Conservation (phyloP, 352 stramenopile species). For the Phytophthora melonis region DNA sequence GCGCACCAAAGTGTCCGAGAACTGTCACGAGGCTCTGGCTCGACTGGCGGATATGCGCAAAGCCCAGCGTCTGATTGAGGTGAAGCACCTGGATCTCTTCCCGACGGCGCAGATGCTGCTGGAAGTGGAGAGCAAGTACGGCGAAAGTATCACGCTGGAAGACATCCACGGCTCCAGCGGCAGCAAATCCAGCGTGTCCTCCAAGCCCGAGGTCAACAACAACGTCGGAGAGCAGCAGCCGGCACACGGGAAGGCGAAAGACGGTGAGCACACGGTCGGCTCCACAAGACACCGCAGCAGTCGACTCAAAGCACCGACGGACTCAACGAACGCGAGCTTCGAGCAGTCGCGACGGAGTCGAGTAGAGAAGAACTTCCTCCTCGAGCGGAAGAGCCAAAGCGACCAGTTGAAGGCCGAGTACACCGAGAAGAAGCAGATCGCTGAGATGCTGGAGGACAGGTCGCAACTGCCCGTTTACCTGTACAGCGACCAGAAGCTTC, state of each 20-base stretch:
- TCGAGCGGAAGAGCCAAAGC: slow-evolving; percentile 47
- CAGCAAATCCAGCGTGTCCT: slow-evolving; percentile 9
- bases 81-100: slow-evolving; percentile 79
- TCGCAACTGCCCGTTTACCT: slow-evolving; percentile 67
- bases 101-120: slow-evolving; percentile 79
- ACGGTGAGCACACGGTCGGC: slow-evolving; percentile 3
- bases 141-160: slow-evolving; percentile 89
- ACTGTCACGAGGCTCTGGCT: slow-evolving; percentile 83
- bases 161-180: slow-evolving; percentile 76
- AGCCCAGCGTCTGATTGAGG: slow-evolving; percentile 56
- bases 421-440: slow-evolving; percentile 45
- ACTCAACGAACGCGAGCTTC: slow-evolving; percentile 75
- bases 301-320: slow-evolving; percentile 75
- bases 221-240: not conserved
- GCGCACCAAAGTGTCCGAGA: slow-evolving; percentile 82
- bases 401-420: slow-evolving; percentile 48
- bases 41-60: slow-evolving; percentile 74
- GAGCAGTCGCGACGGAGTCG: slow-evolving; percentile 60
- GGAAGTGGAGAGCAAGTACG: slow-evolving; percentile 93
- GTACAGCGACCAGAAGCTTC: slow-evolving; percentile 90
- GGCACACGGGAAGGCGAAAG: slow-evolving; percentile 9
- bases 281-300: slow-evolving; percentile 17
- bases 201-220: slow-evolving; percentile 20
- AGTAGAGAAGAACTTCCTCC: slow-evolving; percentile 67
- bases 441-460: slow-evolving; percentile 39